These are phyloP conservation scores for Rostrohypoxylon terebratum DNA, from an alignment of 495 filamentous ascomycete genomes.

Conservation along the genomic window DNA sequence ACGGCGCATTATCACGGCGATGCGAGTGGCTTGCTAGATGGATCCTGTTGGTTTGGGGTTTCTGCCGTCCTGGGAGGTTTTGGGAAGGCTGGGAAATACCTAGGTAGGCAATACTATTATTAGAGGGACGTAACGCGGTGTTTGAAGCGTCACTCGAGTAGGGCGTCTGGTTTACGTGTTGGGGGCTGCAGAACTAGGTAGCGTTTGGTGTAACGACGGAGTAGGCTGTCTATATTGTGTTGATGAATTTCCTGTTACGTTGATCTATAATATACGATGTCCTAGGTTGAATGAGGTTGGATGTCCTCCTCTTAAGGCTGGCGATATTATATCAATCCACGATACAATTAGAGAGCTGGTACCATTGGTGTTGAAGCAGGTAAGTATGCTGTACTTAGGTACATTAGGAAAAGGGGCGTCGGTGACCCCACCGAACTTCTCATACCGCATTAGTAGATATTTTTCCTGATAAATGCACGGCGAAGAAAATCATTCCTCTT, in stretches of 20 bases:
- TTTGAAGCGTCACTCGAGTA: neutral
- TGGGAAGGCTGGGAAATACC: neutral
- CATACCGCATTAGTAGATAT: neutral
- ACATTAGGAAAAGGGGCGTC: neutral
- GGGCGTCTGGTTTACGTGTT: neutral
- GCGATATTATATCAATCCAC: neutral
- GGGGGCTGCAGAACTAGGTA: conserved; percentile 15
- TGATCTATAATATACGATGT: neutral
- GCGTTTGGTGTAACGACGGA: conserved; percentile 12
- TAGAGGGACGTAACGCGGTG: neutral
- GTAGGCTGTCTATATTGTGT: neutral
- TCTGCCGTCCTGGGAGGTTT: neutral
- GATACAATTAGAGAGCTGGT: neutral
- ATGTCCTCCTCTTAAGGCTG: neutral
- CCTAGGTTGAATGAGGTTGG: neutral
- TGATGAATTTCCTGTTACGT: neutral
- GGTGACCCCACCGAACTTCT: neutral
- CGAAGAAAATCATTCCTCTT: neutral
- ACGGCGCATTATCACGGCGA: conserved; percentile 21
- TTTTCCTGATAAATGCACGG: conserved; percentile 15
- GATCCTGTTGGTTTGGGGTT: neutral
- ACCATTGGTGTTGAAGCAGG: neutral
- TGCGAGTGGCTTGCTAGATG: neutral
- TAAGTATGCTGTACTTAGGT: neutral
- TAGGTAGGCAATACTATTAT: neutral